Base-by-base conservation (phyloP, 352 stramenopile genomes). In the Phytophthora cryptogea region DNA sequence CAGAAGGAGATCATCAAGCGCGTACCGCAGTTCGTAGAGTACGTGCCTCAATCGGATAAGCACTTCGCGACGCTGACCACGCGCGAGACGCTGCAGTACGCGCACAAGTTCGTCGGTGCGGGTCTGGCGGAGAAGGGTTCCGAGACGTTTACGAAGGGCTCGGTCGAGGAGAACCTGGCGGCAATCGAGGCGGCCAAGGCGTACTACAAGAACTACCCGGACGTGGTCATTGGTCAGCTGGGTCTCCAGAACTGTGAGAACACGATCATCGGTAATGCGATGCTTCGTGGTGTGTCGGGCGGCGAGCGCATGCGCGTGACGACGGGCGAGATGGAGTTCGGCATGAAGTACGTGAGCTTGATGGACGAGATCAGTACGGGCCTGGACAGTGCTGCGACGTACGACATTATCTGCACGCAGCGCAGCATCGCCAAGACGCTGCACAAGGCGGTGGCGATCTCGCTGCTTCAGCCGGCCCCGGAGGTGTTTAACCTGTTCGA, bases 301-400 rank as follows among this genome's bases (percentile, higher is more conserved):
- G 81, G 83, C 16, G 59, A 67, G 52, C 67, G 78, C 17, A 88
- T 86, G 72, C 79, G 83, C 42, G 80, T 92, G 59, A 92, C 82
- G n/a, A 78, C 68, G 8, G 82, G 80, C 17, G 78, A 92, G 74
- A 98, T 98, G 80, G 67, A 94, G 42, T 83, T 92, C 45, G 90
- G 51, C 83, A 89, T 60, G 90, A 89, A 47, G 87, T 72, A 74
- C 16, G 78, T 76, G 49, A 78, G 64, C 17, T 54, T 49, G 74
- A 74, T 95, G 50, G 90, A 97, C 71, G 67, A 83, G 62, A 81
- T 83, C 64, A 77, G 62, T 37, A 83, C 74, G 8, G 76, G 76
- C 26, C 52, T 56, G 16, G 75, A 85, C 61, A 67, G 56, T 30
- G 75, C 75, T 16, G 65, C 72, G 13, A 83, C 75, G 43, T 78